phyloP scores from a whole-genome alignment of 495 filamentous ascomycete genomes.

The Xylaria acuta region DNA sequence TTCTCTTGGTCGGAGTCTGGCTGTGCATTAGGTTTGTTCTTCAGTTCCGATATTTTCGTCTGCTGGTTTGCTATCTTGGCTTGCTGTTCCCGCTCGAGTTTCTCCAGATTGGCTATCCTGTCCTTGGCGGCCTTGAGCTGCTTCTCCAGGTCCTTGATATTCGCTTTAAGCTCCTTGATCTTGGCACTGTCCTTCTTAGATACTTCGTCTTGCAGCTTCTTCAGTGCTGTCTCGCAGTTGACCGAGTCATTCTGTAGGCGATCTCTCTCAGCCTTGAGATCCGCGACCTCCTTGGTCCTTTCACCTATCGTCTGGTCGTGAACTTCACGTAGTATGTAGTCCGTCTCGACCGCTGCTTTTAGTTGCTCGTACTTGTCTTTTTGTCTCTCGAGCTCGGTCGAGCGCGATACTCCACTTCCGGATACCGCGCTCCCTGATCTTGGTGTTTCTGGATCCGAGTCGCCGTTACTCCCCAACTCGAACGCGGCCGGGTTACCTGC shows the following conservation, averaged over 20 bases:
- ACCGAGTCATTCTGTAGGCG: neutral
- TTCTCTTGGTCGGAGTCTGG: neutral
- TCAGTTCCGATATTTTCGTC: neutral
- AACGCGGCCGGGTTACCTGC: neutral
- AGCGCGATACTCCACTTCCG: neutral
- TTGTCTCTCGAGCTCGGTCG: neutral
- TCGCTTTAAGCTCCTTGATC: neutral
- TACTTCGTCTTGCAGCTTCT: constrained; percentile 13
- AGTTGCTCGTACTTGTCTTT: neutral
- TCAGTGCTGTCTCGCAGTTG: constrained; percentile 1
- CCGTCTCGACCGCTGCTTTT: neutral
- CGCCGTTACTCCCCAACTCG: neutral
- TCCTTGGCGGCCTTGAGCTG: neutral
- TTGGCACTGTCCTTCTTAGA: constrained; percentile 7
- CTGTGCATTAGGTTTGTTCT: neutral
- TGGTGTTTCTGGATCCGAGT: neutral
- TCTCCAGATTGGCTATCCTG: neutral
- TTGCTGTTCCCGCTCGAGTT: neutral
- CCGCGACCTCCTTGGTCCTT: neutral
- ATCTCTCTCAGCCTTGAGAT: constrained; percentile 8
- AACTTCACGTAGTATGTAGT: neutral
- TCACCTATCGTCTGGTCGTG: neutral
- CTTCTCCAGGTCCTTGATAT: constrained; percentile 18
- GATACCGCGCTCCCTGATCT: neutral
- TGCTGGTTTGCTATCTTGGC: neutral